A percentile compares a stretch with the other conserved stretches of the same genome.
These are phyloP conservation scores for Nitzschia sp. DNA, from an alignment of 108 stramenopile species.

Conservation along the genomic window DNA sequence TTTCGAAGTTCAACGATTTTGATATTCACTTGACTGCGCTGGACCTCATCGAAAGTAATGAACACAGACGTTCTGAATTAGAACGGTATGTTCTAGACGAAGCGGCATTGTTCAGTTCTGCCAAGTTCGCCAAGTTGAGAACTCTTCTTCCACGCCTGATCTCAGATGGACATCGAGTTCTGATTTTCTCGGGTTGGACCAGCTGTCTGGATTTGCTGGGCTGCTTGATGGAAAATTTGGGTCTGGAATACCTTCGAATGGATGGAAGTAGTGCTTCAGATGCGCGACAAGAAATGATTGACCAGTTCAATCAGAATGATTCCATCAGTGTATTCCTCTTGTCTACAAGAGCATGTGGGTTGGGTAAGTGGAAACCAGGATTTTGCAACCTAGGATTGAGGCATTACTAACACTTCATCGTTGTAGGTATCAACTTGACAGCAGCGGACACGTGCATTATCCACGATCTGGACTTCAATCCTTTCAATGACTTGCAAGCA, in stretches of 20 bases:
- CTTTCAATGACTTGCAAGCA: constrained; percentile 95
- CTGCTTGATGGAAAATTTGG: constrained; percentile 66
- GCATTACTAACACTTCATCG: constrained; percentile 25
- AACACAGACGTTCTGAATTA: constrained; percentile 43
- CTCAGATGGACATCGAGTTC: constrained; percentile 57
- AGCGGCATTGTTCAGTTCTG: constrained; percentile 68
- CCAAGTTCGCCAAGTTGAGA: constrained; percentile 71
- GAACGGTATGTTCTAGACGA: constrained; percentile 54
- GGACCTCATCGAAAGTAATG: constrained; percentile 69
- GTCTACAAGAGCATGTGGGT: constrained; percentile 63
- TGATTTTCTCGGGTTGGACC: constrained; percentile 92
- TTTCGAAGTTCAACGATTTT: constrained; percentile 84
- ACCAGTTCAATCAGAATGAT: constrained; percentile 67
- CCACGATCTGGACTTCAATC: constrained; percentile 97
- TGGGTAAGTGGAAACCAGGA: constrained; percentile 2
- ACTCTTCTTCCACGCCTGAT: constrained; percentile 53
- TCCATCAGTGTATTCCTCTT: constrained; percentile 76
- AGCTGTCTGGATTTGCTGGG: constrained; percentile 79
- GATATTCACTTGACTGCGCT: constrained; percentile 76
- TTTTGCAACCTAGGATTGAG: not conserved
- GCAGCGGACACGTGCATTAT: constrained; percentile 95
- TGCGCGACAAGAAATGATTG: constrained; percentile 77
- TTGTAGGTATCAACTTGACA: constrained; percentile 78
- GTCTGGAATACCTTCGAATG: constrained; percentile 63
- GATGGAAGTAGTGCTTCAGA: constrained; percentile 71